These are phyloP conservation scores for Smittium culicis DNA, from an alignment of 371 early-diverging fungal species.

Conservation along the genomic window DNA sequence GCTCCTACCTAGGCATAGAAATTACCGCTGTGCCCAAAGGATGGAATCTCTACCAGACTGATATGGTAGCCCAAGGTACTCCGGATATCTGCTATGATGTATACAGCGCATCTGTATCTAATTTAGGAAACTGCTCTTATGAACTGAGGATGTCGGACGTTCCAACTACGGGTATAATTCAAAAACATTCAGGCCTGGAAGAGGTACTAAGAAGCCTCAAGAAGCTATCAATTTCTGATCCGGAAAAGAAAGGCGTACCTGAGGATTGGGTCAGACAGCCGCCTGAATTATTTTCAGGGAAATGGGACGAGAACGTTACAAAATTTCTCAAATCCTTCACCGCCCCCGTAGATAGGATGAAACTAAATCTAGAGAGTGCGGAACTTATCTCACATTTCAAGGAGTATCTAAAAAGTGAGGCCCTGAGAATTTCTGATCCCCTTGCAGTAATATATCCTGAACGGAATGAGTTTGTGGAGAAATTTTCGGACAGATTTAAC, in stretches of 20 bases:
- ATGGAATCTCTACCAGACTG: neutral
- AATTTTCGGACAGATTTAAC: neutral
- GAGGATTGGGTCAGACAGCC: neutral
- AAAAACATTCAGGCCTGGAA: neutral
- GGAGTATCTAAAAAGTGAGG: neutral
- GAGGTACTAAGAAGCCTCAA: neutral
- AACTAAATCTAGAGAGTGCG: neutral
- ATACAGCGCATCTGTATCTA: neutral
- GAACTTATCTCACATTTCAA: neutral
- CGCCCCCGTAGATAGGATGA: neutral
- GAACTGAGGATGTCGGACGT: too few relatives aligned
- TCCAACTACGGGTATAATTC: neutral
- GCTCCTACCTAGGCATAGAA: neutral
- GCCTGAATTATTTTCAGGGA: neutral
- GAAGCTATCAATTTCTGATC: neutral
- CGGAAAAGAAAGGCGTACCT: neutral
- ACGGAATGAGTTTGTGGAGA: neutral
- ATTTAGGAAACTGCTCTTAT: neutral
- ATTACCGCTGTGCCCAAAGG: neutral
- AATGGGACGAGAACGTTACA: neutral
- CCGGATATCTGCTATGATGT: neutral
- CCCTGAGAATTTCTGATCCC: neutral
- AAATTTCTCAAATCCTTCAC: neutral
- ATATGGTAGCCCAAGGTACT: neutral
- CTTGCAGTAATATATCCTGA: neutral